Evolutionary conservation across 2,329 filamentous ascomycete species (phyloP).

Genomic region (Colletotrichum australisinense): DNA sequence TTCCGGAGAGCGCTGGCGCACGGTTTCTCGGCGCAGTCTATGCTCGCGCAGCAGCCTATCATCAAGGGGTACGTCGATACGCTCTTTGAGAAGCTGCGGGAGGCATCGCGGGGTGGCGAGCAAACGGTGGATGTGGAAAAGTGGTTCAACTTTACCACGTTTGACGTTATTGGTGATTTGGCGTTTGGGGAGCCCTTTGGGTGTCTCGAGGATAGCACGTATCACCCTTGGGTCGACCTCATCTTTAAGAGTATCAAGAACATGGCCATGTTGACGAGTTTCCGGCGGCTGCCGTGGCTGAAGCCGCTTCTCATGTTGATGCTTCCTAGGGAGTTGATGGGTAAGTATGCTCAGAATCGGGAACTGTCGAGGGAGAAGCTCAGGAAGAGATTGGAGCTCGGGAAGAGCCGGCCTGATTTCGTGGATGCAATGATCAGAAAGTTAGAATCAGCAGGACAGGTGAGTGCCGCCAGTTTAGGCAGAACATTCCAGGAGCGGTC

Average conservation of each 20-base stretch:
- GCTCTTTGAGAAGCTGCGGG: conserved; percentile 49
- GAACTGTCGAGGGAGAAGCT: conserved; percentile 4
- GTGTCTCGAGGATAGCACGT: conserved; percentile 36
- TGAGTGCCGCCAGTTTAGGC: background rate
- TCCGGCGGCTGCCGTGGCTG: background rate
- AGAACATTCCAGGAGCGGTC: too few relatives aligned
- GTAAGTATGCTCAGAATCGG: background rate
- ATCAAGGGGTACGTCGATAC: conserved; percentile 51
- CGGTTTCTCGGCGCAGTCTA: conserved; percentile 39
- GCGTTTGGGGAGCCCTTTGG: conserved; percentile 43
- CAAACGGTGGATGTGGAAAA: conserved; percentile 36
- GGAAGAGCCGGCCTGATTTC: conserved; percentile 9
- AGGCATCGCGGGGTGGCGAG: conserved; percentile 35
- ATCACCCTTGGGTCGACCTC: conserved; percentile 12
- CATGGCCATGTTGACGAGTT: background rate
- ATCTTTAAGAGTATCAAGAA: conserved; percentile 9
- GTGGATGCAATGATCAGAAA: conserved; percentile 6
- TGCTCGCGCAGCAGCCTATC: conserved; percentile 39
- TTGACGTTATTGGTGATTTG: conserved; percentile 45
- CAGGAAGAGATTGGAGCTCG: background rate
- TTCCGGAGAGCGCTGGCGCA: conserved; percentile 32
- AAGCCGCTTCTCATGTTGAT: background rate
- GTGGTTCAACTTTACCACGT: conserved; percentile 43
- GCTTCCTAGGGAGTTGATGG: background rate
- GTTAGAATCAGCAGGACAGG: background rate